A percentile compares a stretch with the other conserved stretches of the same genome.
Evolutionary conservation across 1,139 yeast species (phyloP).

Genomic region (Hyphopichia pseudoburtonii): DNA sequence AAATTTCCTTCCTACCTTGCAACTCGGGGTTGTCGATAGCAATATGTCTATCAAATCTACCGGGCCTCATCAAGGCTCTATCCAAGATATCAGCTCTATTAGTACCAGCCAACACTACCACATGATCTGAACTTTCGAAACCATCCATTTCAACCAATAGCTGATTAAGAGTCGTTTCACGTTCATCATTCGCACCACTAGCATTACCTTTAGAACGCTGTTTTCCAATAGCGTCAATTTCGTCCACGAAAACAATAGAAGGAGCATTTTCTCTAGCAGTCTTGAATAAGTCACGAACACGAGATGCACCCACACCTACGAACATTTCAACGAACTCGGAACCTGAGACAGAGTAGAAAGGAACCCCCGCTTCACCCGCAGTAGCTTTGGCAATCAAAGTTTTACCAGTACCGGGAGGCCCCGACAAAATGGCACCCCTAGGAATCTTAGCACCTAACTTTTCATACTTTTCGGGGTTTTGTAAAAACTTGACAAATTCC

Average conservation of each 20-base stretch:
- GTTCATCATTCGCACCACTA: slow-evolving; percentile 73
- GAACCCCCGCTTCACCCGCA: slow-evolving; percentile 85
- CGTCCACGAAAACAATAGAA: slow-evolving; percentile 76
- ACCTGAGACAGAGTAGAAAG: slow-evolving; percentile 79
- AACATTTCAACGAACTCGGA: slow-evolving; percentile 82
- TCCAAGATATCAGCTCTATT: slow-evolving; percentile 79
- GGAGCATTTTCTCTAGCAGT: slow-evolving; percentile 83
- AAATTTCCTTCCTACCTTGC: slow-evolving; percentile 75
- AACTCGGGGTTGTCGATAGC: slow-evolving; percentile 73
- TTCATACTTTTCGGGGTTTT: slow-evolving; percentile 72
- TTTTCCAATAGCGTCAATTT: slow-evolving; percentile 83
- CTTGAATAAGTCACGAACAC: slow-evolving; percentile 79
- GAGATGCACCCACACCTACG: slow-evolving; percentile 81
- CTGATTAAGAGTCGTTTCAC: slow-evolving; percentile 79
- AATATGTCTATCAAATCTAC: slow-evolving; percentile 79
- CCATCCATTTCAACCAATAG: slow-evolving; percentile 86
- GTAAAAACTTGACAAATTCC: slow-evolving; percentile 80
- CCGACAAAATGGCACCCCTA: slow-evolving; percentile 78
- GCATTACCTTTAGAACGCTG: slow-evolving; percentile 67
- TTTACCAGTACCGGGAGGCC: slow-evolving; percentile 89
- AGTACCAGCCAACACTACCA: slow-evolving; percentile 81
- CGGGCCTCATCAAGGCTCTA: slow-evolving; percentile 77
- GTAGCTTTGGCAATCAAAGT: slow-evolving; percentile 79
- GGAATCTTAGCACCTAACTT: slow-evolving; percentile 81
- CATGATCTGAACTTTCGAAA: slow-evolving; percentile 70